Base-by-base conservation (phyloP, 129 eudicot species). In the Pittosporum tobira region DNA sequence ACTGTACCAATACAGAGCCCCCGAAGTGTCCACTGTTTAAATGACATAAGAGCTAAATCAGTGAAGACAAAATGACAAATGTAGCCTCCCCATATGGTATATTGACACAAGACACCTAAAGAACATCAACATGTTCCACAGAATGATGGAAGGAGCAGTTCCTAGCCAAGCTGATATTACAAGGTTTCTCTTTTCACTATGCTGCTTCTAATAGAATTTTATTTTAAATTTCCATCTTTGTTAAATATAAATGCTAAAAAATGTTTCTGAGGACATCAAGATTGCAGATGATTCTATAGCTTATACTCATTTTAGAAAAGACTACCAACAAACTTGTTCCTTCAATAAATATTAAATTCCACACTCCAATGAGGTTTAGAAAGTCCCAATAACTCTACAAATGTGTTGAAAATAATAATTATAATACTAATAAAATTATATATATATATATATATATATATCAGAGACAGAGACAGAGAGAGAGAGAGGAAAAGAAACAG, bases 1-100 rank as follows among this genome's bases (percentile, higher is more conserved):
- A 44, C 22, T 59, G 49, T 72, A 76, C 85, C 81, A 24, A 70
- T 56, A 54, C 86, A 71, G 47, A 73, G 73, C 65, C 85, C 71
- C 22, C 82, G 76, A 49, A 73, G 81, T 50, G 87, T 79, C 85
- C 93, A 78, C 84, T 78, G 81, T 59, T 16, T 19, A 37, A 31
- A 69, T 64, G 24, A 43, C 34, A 64, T n/a, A 67, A 64, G 29
- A 60, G 21, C 23, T 45, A 20, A 30, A 51, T 63, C 37, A 71
- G n/a, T n/a, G n/a, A n/a, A n/a, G n/a, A n/a, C n/a, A n/a, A n/a
- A n/a, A n/a, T n/a, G 55, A 59, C n/a, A 63, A 34, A 29, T 51
- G 18, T 4, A 52, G 57, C 50, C 29, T 51, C 62, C 44, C 7
- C 23, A 14, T 21, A 20, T 49, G 3, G 55, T 18, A 49, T 2